A percentile compares a stretch with the other conserved stretches of the same genome.
These are phyloP conservation scores for Diaporthe caulivora DNA, from an alignment of 2,329 filamentous ascomycete species.

Conservation along the genomic window DNA sequence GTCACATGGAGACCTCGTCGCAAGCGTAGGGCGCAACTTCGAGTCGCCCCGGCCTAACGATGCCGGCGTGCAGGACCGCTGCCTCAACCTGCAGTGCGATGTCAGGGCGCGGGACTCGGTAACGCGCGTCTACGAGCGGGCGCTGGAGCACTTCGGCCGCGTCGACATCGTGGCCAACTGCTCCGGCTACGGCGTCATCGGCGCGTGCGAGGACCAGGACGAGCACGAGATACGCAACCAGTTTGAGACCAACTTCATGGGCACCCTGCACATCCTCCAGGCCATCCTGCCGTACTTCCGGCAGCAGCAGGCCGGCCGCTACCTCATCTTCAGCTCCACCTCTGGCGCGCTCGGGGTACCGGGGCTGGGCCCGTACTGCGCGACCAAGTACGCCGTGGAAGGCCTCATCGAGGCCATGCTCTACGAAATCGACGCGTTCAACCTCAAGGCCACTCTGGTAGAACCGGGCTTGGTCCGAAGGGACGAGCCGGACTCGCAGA, in stretches of 20 bases:
- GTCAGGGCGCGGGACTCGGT: constrained; percentile 87
- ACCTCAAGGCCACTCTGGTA: constrained; percentile 93
- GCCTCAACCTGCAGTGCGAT: constrained; percentile 87
- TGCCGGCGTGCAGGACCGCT: constrained; percentile 78
- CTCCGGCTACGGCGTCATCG: constrained; percentile 95
- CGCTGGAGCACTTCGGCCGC: constrained; percentile 80
- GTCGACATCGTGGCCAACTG: constrained; percentile 94
- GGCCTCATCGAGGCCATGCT: constrained; percentile 96
- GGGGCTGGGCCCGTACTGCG: constrained; percentile 92
- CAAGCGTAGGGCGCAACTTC: constrained; percentile 85
- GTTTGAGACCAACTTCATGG: constrained; percentile 98
- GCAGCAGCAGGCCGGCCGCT: constrained; percentile 79
- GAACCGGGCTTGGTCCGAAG: constrained; percentile 90
- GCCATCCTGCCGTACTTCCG: constrained; percentile 89
- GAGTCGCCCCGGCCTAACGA: constrained; percentile 82
- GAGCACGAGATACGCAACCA: constrained; percentile 95
- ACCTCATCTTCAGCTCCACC: constrained; percentile 95
- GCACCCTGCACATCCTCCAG: constrained; percentile 93
- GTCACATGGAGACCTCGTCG: constrained; percentile 83
- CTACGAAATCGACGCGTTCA: constrained; percentile 92
- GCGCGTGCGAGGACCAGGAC: constrained; percentile 96
- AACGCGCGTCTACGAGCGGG: constrained; percentile 74
- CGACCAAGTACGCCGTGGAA: constrained; percentile 97
- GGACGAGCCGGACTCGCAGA: constrained; percentile 76
- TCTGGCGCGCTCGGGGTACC: constrained; percentile 94